phyloP scores from a whole-genome alignment of 2,329 filamentous ascomycete species.

The Dryadomyces quercivorus region DNA sequence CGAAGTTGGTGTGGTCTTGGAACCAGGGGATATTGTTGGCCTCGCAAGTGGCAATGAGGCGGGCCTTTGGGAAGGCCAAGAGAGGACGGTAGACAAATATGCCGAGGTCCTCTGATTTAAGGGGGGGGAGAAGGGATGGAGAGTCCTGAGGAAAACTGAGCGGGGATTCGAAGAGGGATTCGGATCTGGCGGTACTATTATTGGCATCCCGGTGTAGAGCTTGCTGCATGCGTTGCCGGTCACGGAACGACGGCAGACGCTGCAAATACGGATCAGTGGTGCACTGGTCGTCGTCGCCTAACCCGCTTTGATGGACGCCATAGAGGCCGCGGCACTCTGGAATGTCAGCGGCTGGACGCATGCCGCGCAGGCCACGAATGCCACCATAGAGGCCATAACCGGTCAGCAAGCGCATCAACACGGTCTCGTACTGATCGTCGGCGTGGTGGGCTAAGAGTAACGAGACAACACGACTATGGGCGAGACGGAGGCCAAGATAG shows the following conservation, averaged over 20 bases:
- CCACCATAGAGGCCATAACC: slow-evolving; percentile 56
- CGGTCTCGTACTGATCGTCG: slow-evolving; percentile 85
- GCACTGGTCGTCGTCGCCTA: slow-evolving; percentile 35
- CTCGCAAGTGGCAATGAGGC: slow-evolving; percentile 64
- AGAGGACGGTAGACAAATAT: slow-evolving; percentile 58
- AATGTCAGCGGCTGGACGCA: slow-evolving; percentile 53
- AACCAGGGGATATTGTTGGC: slow-evolving; percentile 60
- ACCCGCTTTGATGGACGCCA: slow-evolving; percentile 56
- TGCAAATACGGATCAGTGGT: slow-evolving; percentile 23
- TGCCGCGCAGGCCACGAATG: slow-evolving; percentile 59
- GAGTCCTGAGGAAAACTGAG: slow-evolving; percentile 11
- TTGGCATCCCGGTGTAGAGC: slow-evolving; percentile 15
- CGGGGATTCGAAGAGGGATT: neutral
- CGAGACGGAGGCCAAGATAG: slow-evolving; percentile 51
- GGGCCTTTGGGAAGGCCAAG: slow-evolving; percentile 56
- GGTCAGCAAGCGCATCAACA: slow-evolving; percentile 63
- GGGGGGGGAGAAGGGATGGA: slow-evolving; percentile 11
- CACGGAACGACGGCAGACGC: slow-evolving; percentile 16
- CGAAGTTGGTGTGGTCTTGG: slow-evolving; percentile 73
- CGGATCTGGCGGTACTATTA: neutral
- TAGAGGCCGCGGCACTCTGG: slow-evolving; percentile 73
- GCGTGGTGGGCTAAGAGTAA: slow-evolving; percentile 76
- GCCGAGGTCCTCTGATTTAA: slow-evolving; percentile 48
- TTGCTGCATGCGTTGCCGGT: slow-evolving; percentile 14
- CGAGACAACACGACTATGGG: slow-evolving; percentile 34